Conservation (phyloP, 805 yeast species). For the Maudiozyma pseudohumilis region DNA sequence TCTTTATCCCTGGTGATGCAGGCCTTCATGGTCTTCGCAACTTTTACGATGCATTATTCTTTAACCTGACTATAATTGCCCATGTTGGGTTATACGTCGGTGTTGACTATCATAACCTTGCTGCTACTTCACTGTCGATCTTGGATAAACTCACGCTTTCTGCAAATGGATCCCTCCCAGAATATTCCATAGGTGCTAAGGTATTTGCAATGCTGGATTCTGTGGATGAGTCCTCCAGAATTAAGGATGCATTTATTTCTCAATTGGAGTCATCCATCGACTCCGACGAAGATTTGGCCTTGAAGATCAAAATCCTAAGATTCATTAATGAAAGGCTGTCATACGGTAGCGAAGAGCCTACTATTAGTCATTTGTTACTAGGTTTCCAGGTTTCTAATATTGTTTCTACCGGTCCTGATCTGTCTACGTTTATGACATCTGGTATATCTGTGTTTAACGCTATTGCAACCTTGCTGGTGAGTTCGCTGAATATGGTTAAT, state of each 20-base stretch:
- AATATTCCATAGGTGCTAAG: conserved; percentile 44
- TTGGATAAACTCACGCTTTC: conserved; percentile 39
- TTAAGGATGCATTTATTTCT: conserved; percentile 60
- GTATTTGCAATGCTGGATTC: conserved; percentile 63
- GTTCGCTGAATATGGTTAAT: conserved; percentile 37
- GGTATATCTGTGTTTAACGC: conserved; percentile 47
- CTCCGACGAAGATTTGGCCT: conserved; percentile 31
- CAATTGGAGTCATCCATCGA: conserved; percentile 46
- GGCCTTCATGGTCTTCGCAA: conserved; percentile 55
- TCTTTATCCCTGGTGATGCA: conserved; percentile 26
- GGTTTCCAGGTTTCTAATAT: conserved; percentile 55
- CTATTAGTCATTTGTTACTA: conserved; percentile 63
- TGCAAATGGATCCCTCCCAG: conserved; percentile 21
- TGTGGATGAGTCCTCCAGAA: conserved; percentile 66
- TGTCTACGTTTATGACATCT: conserved; percentile 44
- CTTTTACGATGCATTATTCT: conserved; percentile 62
- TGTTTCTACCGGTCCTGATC: conserved; percentile 39
- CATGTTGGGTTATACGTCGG: conserved; percentile 72
- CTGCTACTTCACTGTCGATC: conserved; percentile 44
- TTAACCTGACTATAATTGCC: conserved; percentile 61
- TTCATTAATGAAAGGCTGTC: conserved; percentile 45
- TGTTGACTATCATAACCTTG: conserved; percentile 38
- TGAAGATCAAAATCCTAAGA: conserved; percentile 50
- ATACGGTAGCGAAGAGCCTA: conserved; percentile 33
- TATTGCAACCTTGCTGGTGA: conserved; percentile 40